phyloP scores from a whole-genome alignment of 768 basidiomycete genomes.

The Pleurotus cornucopiae region DNA sequence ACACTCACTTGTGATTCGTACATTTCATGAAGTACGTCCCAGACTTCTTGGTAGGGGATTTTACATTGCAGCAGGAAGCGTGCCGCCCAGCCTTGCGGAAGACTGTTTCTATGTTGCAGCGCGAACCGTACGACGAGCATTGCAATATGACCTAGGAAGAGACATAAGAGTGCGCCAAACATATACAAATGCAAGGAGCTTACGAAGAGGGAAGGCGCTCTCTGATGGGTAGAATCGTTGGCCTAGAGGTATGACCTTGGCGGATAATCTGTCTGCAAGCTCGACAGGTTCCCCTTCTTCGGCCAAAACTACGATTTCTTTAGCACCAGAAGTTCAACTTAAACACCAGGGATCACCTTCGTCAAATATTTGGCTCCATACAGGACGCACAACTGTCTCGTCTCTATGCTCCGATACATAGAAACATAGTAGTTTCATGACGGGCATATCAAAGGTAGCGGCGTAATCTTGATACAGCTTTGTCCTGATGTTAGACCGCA shows the following conservation, averaged over 20 bases:
- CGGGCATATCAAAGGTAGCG: slow-evolving; percentile 76
- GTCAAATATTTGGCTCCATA: slow-evolving; percentile 87
- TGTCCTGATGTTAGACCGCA: slow-evolving; percentile 6
- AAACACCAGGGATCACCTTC: slow-evolving; percentile 45
- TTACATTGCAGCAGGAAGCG: slow-evolving; percentile 76
- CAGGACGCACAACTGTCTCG: slow-evolving; percentile 71
- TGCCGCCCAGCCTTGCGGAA: slow-evolving; percentile 80
- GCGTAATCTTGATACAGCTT: slow-evolving; percentile 90
- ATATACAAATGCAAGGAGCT: slow-evolving; percentile 22
- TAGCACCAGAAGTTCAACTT: not conserved
- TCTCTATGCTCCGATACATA: slow-evolving; percentile 94
- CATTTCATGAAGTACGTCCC: slow-evolving; percentile 83
- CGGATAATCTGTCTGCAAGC: slow-evolving; percentile 58
- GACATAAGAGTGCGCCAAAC: too few species aligned
- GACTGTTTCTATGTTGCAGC: slow-evolving; percentile 49
- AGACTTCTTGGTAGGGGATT: slow-evolving; percentile 77
- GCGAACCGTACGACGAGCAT: slow-evolving; percentile 73
- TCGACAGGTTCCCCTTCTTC: slow-evolving; percentile 54
- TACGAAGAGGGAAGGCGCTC: slow-evolving; percentile 84
- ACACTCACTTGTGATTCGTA: slow-evolving; percentile 77
- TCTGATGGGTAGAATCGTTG: slow-evolving; percentile 90
- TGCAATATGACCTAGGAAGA: slow-evolving; percentile 62
- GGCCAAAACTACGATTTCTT: slow-evolving; percentile 31
- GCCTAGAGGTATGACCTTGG: slow-evolving; percentile 66
- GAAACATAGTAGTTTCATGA: slow-evolving; percentile 84